Evolutionary conservation across 1,139 yeast species (phyloP), one percentile per base, ranked within the genome.

Genomic region (Pichia cactophila): DNA sequence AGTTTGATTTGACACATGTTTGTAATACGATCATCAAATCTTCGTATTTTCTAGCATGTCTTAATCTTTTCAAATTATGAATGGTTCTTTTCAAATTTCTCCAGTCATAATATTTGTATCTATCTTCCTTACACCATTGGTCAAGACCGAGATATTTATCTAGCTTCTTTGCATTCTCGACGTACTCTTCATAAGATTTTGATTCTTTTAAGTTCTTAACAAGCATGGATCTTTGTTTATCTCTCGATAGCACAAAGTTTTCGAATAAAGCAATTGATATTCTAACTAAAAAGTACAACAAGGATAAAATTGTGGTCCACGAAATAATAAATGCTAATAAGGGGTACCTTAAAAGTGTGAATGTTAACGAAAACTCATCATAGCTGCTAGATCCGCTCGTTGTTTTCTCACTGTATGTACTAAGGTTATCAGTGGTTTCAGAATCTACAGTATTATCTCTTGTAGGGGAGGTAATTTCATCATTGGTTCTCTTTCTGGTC

Each of bases 71-170:
- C 50, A 86, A 64, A 51, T 75, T 71, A n/a, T 63, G 53, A 6
- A 78, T 72, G 0, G 84, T 76, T 47, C 76, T 67, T 42, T 71
- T 65, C 12, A 86, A 69, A 0, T 87, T 80, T 45, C 72, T 73
- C 64, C 79, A 81, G 63, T 86, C 92, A 62, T 85, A 86, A 60
- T 80, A 83, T 29, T 81, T 80, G 56, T 82, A 83, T 54, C 72
- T 70, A 17, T 84, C 82, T 52, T 79, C 80, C 14, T 67, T 59
- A 44, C 80, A 77, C 94, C 94, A 86, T 50, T 73, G 72, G 53
- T 80, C 80, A 33, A 82, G 68, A 11, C 81, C 78, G 44, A 85
- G 68, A 60, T 69, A 75, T 38, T 72, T 65, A 61, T 86, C 94
- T 45, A 86, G 64, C 5, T 66, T 69, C 43, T 72, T 61, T 0